Evolutionary conservation across 164 flowering plant genomes (phyloP), one percentile per base, ranked within the genome.

Genomic region (Liriodendron chinense): DNA sequence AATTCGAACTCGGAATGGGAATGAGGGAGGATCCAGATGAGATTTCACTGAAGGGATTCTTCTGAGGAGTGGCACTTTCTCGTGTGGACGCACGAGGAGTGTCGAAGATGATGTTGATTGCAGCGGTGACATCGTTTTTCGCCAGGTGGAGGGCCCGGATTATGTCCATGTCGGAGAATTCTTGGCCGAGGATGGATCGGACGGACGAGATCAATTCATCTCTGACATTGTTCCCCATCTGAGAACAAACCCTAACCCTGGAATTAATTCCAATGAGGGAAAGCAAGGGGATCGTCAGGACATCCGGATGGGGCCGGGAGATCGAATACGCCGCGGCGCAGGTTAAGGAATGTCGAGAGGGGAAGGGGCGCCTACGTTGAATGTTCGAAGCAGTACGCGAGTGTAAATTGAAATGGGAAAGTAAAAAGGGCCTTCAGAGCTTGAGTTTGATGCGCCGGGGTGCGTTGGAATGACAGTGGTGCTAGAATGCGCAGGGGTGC

Each of bases 81-180:
- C 47, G 80, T 22, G 78, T 43, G 28, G 78, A 80, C 70, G 86
- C 85, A 73, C 72, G 84, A 6, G 99, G 93, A 13, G 93, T 85
- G 76, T 96, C 98, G 63, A 92, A 85, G 43, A 96, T 89, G 5
- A 96, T 91, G 83, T 96, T 96, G 53, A 96, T 90, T 14, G 99
- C 97, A n/a, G 93, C 97, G 14, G 95, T 90, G 56, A 82, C 82
- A 48, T 96, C 94, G 78, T 85, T 85, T 18, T 94, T 94, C n/a
- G 94, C 90, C 95, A 94, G 75, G 83, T 96, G 97, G 56, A 96
- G 90, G 8, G 98, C 97, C 34, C 99, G 91, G 75, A 90, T 87
- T 64, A 96, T 85, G 81, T 96, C 98, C 98, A 94, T 96, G 28
- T 92, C 89, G 14, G 98, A 82, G 79, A 82, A 91, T 0, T 87